Base-by-base conservation (phyloP, 345 rosid genomes). In the Cardiospermum halicacabum region DNA sequence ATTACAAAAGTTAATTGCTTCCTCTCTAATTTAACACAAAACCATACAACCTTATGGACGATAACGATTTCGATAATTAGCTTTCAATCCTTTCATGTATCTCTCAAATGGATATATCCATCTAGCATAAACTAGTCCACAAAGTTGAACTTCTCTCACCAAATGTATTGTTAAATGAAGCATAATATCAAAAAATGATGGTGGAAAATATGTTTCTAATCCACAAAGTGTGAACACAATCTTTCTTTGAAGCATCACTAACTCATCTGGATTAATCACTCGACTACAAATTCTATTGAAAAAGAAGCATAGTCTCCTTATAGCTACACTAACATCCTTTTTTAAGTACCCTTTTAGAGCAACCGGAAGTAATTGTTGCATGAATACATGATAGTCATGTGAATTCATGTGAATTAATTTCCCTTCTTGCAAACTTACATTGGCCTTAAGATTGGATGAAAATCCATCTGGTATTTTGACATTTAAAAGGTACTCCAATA, bases 81-180 rank as follows among this genome's bases (percentile, higher is more conserved):
- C 11, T 4, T 58, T 58, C 1, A 58, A 37, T 5, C 11, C 48
- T 58, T 37, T n/a, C 49, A 36, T 58, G n/a, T 1, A 36, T 16
- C 48, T 34, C 24, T 58, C 62, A 58, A 58, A 58, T 19, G 18
- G 48, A 12, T 58, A 21, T 16, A 58, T 58, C 26, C 18, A 24
- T 24, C 48, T 19, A 18, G 21, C 3, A 16, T 10, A 58, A 1
- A 58, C 28, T 3, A 18, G 49, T 7, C 11, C 28, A 22, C 16
- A 51, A 3, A 51, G 19, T 25, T 30, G 21, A 8, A 54, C 16
- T 16, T 54, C 58, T 28, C 58, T 9, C 2, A 54, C 32, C 11
- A 54, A 16, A 26, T 54, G 34, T 39, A 39, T 15, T 39, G 43
- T 39, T 39, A 25, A 25, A 55, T 25, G 34, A 25, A 55, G 8